Conservation (phyloP, 495 filamentous ascomycete species). For the Staphylotrichum tortipilum region DNA sequence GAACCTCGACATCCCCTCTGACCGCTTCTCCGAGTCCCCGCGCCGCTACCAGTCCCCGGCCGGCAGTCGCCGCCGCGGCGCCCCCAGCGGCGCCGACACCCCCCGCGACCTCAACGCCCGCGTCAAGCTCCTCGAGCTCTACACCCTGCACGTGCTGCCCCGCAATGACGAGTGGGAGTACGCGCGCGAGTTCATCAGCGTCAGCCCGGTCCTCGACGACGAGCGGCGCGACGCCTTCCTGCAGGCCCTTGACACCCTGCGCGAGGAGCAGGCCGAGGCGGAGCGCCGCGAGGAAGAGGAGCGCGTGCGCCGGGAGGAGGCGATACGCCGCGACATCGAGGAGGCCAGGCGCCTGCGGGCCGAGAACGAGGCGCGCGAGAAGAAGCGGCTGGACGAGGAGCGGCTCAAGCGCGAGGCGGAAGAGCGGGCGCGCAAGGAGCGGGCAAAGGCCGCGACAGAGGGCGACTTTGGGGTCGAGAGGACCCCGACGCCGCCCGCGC, state of each 20-base stretch:
- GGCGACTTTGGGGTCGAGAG: conserved; percentile 8
- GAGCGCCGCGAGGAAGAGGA: conserved; percentile 57
- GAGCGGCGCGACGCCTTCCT: conserved; percentile 81
- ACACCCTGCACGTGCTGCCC: conserved; percentile 84
- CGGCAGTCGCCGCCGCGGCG: conserved; percentile 19
- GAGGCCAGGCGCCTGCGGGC: conserved; percentile 41
- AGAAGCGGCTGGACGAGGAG: conserved; percentile 38
- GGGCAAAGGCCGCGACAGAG: background rate
- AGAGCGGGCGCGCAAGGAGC: conserved; percentile 17
- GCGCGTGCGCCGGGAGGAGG: conserved; percentile 50
- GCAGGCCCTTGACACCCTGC: conserved; percentile 63
- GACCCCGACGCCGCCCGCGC: background rate
- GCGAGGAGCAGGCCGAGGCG: conserved; percentile 59
- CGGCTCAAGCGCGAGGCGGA: conserved; percentile 27
- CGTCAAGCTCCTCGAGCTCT: conserved; percentile 86
- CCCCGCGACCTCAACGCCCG: conserved; percentile 67
- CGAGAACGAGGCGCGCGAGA: conserved; percentile 49
- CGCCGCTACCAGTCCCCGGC: conserved; percentile 26
- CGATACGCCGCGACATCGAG: conserved; percentile 51
- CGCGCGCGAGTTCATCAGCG: conserved; percentile 76
- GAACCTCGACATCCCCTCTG: conserved; percentile 51
- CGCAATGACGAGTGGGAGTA: conserved; percentile 93
- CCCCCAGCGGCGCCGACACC: conserved; percentile 52
- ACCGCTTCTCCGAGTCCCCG: conserved; percentile 38
- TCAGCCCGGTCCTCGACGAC: conserved; percentile 80